Evolutionary conservation across 75 land plant genomes (phyloP).

Genomic region (Isoetes taiwanensis): DNA sequence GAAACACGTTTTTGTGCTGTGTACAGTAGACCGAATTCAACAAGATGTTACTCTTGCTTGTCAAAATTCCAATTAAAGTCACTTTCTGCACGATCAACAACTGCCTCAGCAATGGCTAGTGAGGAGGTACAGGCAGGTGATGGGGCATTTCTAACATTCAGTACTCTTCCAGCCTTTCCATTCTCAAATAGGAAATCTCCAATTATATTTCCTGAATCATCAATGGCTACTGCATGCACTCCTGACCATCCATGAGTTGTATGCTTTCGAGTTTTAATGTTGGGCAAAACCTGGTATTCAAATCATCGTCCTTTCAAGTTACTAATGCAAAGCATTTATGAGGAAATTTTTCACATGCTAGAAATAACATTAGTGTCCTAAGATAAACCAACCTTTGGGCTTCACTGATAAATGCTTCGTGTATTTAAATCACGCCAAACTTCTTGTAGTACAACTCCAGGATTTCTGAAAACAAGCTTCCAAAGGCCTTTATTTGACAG

Average conservation of each 20-base stretch:
- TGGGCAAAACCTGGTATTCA: slow-evolving; percentile 33
- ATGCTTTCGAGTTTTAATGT: slow-evolving; percentile 14
- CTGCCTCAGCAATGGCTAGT: slow-evolving; percentile 21
- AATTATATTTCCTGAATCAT: slow-evolving; percentile 22
- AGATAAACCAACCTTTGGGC: slow-evolving; percentile 18
- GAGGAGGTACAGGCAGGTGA: slow-evolving; percentile 33
- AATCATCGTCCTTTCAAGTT: no score
- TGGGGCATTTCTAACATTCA: slow-evolving; percentile 32
- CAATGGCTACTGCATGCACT: slow-evolving; percentile 34
- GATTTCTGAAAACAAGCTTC: slow-evolving; percentile 24
- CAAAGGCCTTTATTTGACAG: slow-evolving; percentile 19
- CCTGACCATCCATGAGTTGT: slow-evolving; percentile 29
- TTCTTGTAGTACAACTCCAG: slow-evolving; percentile 19
- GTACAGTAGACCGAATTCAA: no score
- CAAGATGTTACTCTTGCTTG: no score
- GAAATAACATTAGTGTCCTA: background rate
- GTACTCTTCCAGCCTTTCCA: slow-evolving; percentile 23
- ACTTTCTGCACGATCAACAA: slow-evolving; percentile 19
- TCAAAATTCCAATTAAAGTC: slow-evolving; percentile 26
- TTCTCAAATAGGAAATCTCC: slow-evolving; percentile 32
- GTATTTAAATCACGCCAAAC: slow-evolving; percentile 27
- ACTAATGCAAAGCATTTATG: background rate
- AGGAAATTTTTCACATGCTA: background rate
- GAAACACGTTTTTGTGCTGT: no score
- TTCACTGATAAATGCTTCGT: slow-evolving; percentile 20